Evolutionary conservation across 148 eudicot genomes (phyloP), one percentile per base, ranked within the genome.

Genomic region (Nepenthes gracilis): DNA sequence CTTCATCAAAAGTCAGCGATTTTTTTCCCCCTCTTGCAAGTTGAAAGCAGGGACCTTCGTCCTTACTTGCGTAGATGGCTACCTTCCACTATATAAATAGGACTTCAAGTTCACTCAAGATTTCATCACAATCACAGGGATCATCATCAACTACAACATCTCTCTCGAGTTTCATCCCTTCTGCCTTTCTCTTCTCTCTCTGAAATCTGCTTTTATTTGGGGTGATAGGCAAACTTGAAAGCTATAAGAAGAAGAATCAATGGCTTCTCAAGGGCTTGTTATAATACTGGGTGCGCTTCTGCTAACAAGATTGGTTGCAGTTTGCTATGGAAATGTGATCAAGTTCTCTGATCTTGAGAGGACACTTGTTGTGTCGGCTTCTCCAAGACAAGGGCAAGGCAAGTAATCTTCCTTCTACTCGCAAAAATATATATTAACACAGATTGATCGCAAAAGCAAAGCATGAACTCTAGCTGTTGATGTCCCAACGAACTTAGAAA

Each of bases 341-440:
- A 54, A 35, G 38, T 60, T 74, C 62, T 54, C 77, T 38, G 60
- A 65, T 45, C 72, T 74, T 35, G 62, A 55, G 14, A 43, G 6
- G 5, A 74, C 69, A 35, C 61, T 74, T n/a, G 12, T 53, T 7
- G 62, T 74, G 62, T 34, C 69, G 0, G 69, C 72, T 54, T 68
- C 72, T 40, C 52, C 69, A n/a, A 35, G 54, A 48, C 34, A 6
- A 50, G 77, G 77, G 32, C 71, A 67, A 68, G 72, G 71, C 60
- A 60, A 61, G 23, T 23, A 60, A 47, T 47, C 11, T 23, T 50
- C 52, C 9, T 62, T 13, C 35, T 40, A 23, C 23, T 23, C 0
- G 23, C 23, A 23, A 23, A 23, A 23, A 23, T 23, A 23, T 23
- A 23, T 23, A 23, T 23, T 23, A 23, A 23, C 23, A 23, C 23